Base-by-base conservation (phyloP, 805 yeast species). In the Wickerhamiella cacticola region DNA sequence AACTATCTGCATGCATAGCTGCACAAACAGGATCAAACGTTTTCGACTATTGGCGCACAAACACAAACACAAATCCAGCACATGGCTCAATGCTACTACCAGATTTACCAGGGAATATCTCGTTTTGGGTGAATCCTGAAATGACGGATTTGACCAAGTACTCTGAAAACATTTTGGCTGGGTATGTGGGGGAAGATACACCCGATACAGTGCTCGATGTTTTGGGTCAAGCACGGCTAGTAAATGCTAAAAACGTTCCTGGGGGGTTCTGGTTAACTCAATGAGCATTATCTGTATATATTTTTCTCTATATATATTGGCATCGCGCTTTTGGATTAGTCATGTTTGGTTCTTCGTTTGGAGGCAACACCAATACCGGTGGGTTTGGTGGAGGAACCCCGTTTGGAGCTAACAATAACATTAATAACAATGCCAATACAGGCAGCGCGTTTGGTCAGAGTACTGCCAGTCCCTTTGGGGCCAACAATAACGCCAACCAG, bases 321-420 rank as follows among this genome's bases (percentile, higher is more conserved):
- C 21, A 10, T 25, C 19, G 31, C 21, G 15, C 33, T 34, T 15
- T 10, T 13, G 9, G 25, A 22, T 23, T 40, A 16, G 28, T 28
- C 41, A 49, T 49, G 52, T 49, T 49, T 36, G 49, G 49, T 41
- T 35, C 43, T 24, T 41, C 49, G 25, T 48, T 41, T 43, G 42
- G 44, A 13, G 25, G 31, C 24, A 46, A 28, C 26, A 41, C 41
- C 41, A 36, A 36, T n/a, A 36, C 41, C 5, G 39, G 31, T 18
- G 50, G 48, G 22, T 56, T 56, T 28, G 58, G 58, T 34, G 53
- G 50, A 24, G 53, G 46, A 36, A 41, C 38, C 25, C 45, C 53
- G 18, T 48, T 53, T 46, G 50, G 54, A 23, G 16, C 34, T 29
- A 48, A 42, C 18, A 34, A 46, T 34, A 31, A 31, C 16, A 31